Evolutionary conservation across 2,329 filamentous ascomycete species (phyloP), one percentile per base, ranked within the genome.

Genomic region (Fonsecaea erecta): DNA sequence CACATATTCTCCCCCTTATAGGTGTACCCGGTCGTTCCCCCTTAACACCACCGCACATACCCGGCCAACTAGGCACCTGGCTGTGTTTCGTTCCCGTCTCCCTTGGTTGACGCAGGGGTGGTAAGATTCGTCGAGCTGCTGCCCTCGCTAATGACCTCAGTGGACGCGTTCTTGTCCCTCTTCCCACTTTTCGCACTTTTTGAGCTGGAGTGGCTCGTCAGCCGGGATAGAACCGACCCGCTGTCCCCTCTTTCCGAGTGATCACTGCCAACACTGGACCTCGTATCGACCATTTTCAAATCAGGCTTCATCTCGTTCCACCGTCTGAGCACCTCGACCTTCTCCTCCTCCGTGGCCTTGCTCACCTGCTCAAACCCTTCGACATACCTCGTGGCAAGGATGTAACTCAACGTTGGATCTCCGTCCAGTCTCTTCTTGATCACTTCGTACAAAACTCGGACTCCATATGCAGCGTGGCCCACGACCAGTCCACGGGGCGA

Each of bases 401-500:
- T 74, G 58, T 71, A 75, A 60, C 71, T 73, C 34, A 74, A 24
- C 1, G 70, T 73, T 46, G 40, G 16, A 28, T 68, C 71, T 18
- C 63, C 57, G 28, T 68, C 71, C 59, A 73, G 55, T 1, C 52
- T 57, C 61, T 72, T 71, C 52, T 65, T 71, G 46, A 74, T 69
- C 7, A 62, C 46, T 11, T 74, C 63, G 63, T 73, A 73, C 3
- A 72, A 35, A 2, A 64, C 70, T n/a, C 71, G 67, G 4, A 73
- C 21, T 6, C 71, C 70, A 55, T 70, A 73, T 9, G 52, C 30
- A 16, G 56, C 70, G 21, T 70, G 70, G n/a, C 57, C 55, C 24
- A 63, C 11, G 3, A 57, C 48, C n/a, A 62, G 12, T 9, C 52
- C 60, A 9, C 37, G 35, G 90, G 74, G 95, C 96, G 21, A 94